Evolutionary conservation across 768 basidiomycete species (phyloP).

Genomic region (Collybiopsis luxurians): DNA sequence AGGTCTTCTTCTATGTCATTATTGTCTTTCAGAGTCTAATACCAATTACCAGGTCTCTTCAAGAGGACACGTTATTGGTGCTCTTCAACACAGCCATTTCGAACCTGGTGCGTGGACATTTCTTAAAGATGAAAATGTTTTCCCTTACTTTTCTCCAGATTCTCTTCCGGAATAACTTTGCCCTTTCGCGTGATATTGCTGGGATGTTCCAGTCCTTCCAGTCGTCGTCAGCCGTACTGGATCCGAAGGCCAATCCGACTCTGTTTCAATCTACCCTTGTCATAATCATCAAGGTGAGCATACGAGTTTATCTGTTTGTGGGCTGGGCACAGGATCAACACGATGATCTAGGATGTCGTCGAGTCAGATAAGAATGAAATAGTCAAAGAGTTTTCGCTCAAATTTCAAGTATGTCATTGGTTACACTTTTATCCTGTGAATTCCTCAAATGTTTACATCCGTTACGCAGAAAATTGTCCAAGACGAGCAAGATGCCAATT

Average conservation of each 20-base stretch:
- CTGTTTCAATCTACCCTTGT: constrained; percentile 57
- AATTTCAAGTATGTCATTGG: constrained; percentile 34
- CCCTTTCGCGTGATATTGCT: constrained; percentile 55
- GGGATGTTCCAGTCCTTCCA: constrained; percentile 64
- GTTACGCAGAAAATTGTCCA: constrained; percentile 63
- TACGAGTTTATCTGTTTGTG: background rate
- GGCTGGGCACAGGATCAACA: too few species aligned
- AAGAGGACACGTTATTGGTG: constrained; percentile 63
- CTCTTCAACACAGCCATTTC: constrained; percentile 66
- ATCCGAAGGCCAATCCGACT: constrained; percentile 55
- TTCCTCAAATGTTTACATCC: too few species aligned
- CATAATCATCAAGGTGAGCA: constrained; percentile 58
- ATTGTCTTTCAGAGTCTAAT: too few species aligned
- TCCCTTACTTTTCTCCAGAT: constrained; percentile 33
- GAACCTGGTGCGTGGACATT: constrained; percentile 42
- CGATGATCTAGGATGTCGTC: constrained; percentile 48
- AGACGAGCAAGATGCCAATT: constrained; percentile 58
- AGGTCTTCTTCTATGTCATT: constrained; percentile 34
- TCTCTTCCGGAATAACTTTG: constrained; percentile 65
- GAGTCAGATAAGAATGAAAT: constrained; percentile 61
- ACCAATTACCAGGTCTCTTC: too few species aligned
- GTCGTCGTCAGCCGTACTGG: constrained; percentile 53
- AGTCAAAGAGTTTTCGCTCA: constrained; percentile 55
- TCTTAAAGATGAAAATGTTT: background rate
- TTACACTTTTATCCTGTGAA: background rate